A percentile compares a stretch with the other conserved stretches of the same genome.
Evolutionary conservation across 495 filamentous ascomycete species (phyloP).

Genomic region (Polyplosphaeria fusca): DNA sequence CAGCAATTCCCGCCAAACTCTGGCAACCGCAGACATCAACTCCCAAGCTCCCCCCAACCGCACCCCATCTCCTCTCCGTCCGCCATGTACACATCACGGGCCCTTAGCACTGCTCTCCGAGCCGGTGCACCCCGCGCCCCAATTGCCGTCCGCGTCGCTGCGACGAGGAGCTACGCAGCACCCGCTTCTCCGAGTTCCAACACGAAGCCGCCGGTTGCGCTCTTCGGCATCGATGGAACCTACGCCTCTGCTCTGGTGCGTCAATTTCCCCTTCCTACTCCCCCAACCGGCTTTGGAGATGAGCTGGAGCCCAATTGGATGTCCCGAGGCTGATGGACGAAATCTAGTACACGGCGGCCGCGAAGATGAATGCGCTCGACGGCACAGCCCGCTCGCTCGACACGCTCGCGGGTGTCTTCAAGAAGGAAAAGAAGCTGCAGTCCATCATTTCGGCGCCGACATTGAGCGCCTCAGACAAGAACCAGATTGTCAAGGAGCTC

Average conservation of each 20-base stretch:
- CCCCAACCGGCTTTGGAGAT: background rate
- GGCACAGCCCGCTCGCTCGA: slow-evolving; percentile 70
- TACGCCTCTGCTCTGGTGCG: slow-evolving; percentile 97
- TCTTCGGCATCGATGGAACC: slow-evolving; percentile 95
- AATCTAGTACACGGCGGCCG: slow-evolving; percentile 84
- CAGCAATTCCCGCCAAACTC: too few relatives aligned
- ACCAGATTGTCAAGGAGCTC: slow-evolving; percentile 76
- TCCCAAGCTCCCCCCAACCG: slow-evolving; percentile 9
- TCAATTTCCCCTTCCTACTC: slow-evolving; percentile 22
- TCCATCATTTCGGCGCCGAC: slow-evolving; percentile 76
- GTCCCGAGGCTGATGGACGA: background rate
- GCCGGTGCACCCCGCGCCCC: slow-evolving; percentile 51
- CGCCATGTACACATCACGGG: slow-evolving; percentile 63
- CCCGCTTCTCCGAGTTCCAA: slow-evolving; percentile 54
- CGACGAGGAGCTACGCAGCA: slow-evolving; percentile 66
- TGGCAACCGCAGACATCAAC: too few relatives aligned
- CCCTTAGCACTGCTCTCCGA: slow-evolving; percentile 56
- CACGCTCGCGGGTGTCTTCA: slow-evolving; percentile 65
- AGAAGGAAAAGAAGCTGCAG: slow-evolving; percentile 75
- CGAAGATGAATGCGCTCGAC: slow-evolving; percentile 82
- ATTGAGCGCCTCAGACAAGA: slow-evolving; percentile 72
- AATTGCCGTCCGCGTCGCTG: slow-evolving; percentile 37
- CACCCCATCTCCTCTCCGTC: slow-evolving; percentile 32
- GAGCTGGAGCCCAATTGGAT: background rate
- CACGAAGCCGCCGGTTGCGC: slow-evolving; percentile 74